Evolutionary conservation across 805 yeast species (phyloP), one percentile per base, ranked within the genome.

Genomic region (Teunomyces barrocoloradensis): DNA sequence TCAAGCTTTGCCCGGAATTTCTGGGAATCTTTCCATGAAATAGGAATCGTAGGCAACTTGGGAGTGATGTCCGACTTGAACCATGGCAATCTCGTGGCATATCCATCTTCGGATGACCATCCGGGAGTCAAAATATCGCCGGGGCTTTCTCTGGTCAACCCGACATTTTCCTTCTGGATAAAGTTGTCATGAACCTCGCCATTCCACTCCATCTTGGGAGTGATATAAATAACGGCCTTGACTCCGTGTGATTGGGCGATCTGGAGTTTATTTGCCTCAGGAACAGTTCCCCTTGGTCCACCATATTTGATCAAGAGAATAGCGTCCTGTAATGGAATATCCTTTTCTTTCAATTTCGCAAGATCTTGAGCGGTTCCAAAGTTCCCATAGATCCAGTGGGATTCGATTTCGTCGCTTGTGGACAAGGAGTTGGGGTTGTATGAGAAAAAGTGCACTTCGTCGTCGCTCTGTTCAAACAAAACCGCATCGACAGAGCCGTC

Each of bases 91-190:
- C 73, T 70, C 12, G 70, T 70, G 39, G 66, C 66, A 46, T 64
- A 63, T 18, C 68, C 70, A 34, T 68, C 68, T 17, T 61, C 69
- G 18, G 79, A 68, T 0, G 84, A 73, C 83, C 85, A 82, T 1
- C 95, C 96, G 0, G 96, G 96, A 2, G 87, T 77, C 30, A 87
- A 61, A 3, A 89, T 79, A 62, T 90, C 94, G 6, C 97, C 97
- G 1, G 92, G 79, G 48, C 80, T 78, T 45, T 66, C 66, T 47
- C 84, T 80, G 0, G 84, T 75, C 30, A 80, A 64, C 0, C 82
- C 86, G 4, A 83, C 86, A 37, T 85, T 74, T 38, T 71, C 75
- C 42, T 79, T 73, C 56, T 79, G 79, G 27, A 85, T 78, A 1
- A 78, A 68, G 29, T 71, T 75, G 48, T 71, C 52, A 20, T 43